Evolutionary conservation across 305 asterid species (phyloP).

Genomic region (Ruellia speciosa): DNA sequence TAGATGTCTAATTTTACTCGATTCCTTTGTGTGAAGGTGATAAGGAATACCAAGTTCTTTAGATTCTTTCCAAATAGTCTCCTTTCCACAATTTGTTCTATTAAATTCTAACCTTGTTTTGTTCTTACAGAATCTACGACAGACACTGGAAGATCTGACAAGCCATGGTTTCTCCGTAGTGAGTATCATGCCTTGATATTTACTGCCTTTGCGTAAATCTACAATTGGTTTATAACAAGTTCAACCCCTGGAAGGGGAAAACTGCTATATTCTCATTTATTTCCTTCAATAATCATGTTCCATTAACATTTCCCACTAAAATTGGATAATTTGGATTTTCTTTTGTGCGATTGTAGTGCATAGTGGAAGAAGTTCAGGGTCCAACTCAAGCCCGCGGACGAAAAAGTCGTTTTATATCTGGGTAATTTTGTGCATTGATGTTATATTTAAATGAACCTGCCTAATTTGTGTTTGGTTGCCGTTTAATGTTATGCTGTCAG

Average conservation of each 20-base stretch:
- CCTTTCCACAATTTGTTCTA: neutral
- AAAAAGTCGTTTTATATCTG: conserved; percentile 93
- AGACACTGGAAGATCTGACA: conserved; percentile 93
- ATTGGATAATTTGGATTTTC: conserved; percentile 19
- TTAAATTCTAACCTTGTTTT: conserved; percentile 16
- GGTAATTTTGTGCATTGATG: conserved; percentile 40
- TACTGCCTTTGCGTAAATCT: conserved; percentile 11
- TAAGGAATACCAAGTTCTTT: conserved; percentile 2
- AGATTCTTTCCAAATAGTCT: conserved; percentile 2
- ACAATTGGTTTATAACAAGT: neutral
- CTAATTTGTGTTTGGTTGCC: conserved; percentile 3
- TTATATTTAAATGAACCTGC: conserved; percentile 13
- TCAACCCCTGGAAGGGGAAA: neutral
- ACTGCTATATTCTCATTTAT: neutral
- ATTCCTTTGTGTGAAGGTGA: conserved; percentile 3
- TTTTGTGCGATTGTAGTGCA: conserved; percentile 46
- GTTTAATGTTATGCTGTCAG: too few relatives aligned
- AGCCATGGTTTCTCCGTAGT: conserved; percentile 93
- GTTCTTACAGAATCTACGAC: conserved; percentile 72
- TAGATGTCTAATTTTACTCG: conserved; percentile 2
- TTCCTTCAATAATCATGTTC: neutral
- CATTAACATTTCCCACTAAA: too few relatives aligned
- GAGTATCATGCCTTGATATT: conserved; percentile 36
- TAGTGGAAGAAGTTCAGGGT: conserved; percentile 99
- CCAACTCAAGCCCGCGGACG: conserved; percentile 95